Conservation (phyloP, 768 basidiomycete species). For the Cystofilobasidium macerans region DNA sequence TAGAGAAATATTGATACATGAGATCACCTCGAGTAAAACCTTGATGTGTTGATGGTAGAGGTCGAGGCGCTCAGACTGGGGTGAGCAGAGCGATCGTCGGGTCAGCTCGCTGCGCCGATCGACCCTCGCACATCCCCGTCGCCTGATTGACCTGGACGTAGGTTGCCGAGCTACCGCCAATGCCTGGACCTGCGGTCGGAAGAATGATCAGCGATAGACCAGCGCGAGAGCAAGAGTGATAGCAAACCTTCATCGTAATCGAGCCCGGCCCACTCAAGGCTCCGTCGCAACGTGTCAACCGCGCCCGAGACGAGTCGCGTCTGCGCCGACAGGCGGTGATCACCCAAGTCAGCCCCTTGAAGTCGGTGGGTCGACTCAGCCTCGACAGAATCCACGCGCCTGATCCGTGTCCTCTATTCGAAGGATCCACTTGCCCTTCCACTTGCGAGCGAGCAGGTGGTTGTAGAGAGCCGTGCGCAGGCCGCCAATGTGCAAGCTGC, state of each 20-base stretch:
- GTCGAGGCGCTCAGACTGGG: constrained; percentile 75
- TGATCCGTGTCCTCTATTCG: constrained; percentile 92
- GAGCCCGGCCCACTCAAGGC: constrained; percentile 81
- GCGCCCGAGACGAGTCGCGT: constrained; percentile 69
- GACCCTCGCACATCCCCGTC: neutral
- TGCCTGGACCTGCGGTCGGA: constrained; percentile 55
- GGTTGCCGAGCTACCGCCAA: constrained; percentile 63
- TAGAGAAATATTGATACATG: too few relatives aligned
- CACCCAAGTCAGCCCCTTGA: neutral
- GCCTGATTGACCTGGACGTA: constrained; percentile 60
- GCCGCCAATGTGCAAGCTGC: constrained; percentile 84
- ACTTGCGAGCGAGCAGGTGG: constrained; percentile 67
- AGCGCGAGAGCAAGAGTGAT: too few relatives aligned
- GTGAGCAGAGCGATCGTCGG: neutral
- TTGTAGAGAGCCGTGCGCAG: constrained; percentile 90
- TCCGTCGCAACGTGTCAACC: constrained; percentile 63
- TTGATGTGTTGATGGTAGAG: constrained; percentile 65
- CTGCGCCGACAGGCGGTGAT: constrained; percentile 41
- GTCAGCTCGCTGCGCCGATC: neutral
- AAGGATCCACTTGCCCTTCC: constrained; percentile 78
- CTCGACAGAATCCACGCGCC: constrained; percentile 40
- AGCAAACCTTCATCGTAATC: constrained; percentile 76
- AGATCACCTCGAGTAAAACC: constrained; percentile 69
- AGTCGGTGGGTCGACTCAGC: neutral
- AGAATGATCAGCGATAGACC: too few relatives aligned